These are phyloP conservation scores for Rhododendron mucronatum DNA, from an alignment of 148 eudicot species.

Conservation along the genomic window DNA sequence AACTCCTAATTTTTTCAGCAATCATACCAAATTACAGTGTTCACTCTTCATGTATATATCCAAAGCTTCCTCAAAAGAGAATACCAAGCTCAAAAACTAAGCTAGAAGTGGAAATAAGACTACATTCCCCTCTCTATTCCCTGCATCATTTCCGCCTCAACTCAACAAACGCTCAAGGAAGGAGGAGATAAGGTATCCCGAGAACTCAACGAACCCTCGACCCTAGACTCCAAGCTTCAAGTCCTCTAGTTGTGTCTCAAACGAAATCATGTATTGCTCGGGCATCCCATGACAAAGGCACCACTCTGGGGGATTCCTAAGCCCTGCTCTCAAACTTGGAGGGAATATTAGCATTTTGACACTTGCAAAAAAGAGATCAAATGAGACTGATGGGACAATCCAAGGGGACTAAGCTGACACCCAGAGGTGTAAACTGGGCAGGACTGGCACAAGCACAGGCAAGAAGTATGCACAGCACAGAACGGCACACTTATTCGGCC, in stretches of 20 bases:
- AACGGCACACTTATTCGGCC: neutral
- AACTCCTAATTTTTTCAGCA: neutral
- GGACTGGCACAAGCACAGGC: neutral
- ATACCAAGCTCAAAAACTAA: neutral
- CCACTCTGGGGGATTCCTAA: neutral
- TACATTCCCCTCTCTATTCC: neutral
- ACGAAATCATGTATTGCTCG: neutral
- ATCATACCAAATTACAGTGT: neutral
- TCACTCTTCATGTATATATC: neutral
- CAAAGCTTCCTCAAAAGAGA: neutral
- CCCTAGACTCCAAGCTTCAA: neutral
- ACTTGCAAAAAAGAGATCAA: neutral
- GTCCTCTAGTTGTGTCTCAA: neutral
- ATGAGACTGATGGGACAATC: neutral
- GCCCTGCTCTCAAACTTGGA: neutral
- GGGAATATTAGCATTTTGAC: neutral
- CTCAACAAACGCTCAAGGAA: neutral
- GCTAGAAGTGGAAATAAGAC: neutral
- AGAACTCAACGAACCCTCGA: neutral
- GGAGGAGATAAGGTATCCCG: neutral
- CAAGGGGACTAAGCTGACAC: neutral
- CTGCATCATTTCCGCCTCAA: neutral
- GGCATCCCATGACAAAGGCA: neutral
- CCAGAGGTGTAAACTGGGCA: neutral
- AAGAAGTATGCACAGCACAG: neutral